Evolutionary conservation across 805 yeast genomes (phyloP), one percentile per base, ranked within the genome.

Genomic region (Metschnikowia arizonensis): DNA sequence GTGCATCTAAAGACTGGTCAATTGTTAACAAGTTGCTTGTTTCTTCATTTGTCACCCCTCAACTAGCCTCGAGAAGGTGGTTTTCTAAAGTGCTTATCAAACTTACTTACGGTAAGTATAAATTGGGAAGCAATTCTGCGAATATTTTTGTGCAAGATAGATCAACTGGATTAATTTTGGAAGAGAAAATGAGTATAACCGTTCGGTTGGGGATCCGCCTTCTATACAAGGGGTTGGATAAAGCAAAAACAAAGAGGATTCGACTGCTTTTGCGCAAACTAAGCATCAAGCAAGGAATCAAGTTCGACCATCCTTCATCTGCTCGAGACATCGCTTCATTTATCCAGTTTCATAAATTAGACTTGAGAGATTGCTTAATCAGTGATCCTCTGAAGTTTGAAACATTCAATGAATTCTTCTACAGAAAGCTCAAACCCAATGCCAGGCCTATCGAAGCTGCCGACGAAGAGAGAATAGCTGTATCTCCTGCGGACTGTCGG

Each of bases 81-180:
- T 88, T 85, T 58, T 76, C 90, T 3, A 88, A 85, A 56, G 77
- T 86, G 2, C 68, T 90, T 46, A 84, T 89, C 40, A 90, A 88
- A 58, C 68, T 93, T 38, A 87, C 93, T 0, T 89, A 88, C 59
- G 99, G 99, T 0, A 85, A 85, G 56, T 85, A 89, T 60, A 81
- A 82, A 40, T 65, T 91, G 30, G 97, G 97, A 2, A 61, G 72
- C 33, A 88, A 91, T 59, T 88, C 95, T 39, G 99, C 97, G 8
- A 91, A 91, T 59, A 91, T 93, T 25, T 69, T 93, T 40, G 97
- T 91, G 2, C 98, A 93, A 62, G 97, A 93, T 61, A 73, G 99
- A 49, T 72, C 77, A 14, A 83, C 97, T 0, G 99, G 99, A 0
- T 76, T 87, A 37, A 80, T 91, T n/a, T 64, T 85, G 58, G 98